Evolutionary conservation across 257 asterid genomes (phyloP).

Genomic region (Ophiorrhiza pumila): DNA sequence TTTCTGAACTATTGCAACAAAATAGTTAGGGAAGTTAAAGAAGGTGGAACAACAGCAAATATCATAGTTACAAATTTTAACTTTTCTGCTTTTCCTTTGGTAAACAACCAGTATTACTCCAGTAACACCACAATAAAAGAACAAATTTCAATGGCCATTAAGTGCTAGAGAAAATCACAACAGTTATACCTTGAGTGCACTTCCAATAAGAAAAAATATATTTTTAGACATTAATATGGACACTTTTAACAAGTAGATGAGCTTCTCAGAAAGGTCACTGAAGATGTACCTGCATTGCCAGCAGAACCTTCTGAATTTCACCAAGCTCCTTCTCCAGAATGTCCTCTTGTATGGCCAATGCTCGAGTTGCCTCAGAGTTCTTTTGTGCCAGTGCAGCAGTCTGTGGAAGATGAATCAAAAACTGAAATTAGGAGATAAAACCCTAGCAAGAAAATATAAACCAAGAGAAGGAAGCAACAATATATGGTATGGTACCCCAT

Average conservation of each 20-base stretch:
- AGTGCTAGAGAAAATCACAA: not conserved
- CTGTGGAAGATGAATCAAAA: conserved; percentile 29
- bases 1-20: not conserved
- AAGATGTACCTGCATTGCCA: conserved; percentile 84
- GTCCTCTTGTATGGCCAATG: conserved; percentile 74
- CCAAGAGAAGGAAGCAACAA: conserved; percentile 6
- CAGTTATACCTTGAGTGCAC: not conserved
- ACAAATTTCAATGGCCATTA: not conserved
- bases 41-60: not conserved
- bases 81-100: not conserved
- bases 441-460: not conserved
- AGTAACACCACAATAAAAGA: not conserved
- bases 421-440: conserved; percentile 6
- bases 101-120: not conserved
- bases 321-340: conserved; percentile 69
- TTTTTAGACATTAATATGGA: not conserved
- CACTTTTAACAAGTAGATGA: not conserved
- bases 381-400: conserved; percentile 75
- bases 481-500: not conserved
- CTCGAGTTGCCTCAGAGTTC: conserved; percentile 78
- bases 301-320: conserved; percentile 74
- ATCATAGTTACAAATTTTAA: not conserved
- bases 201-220: not conserved
- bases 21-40: not conserved
- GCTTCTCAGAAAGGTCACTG: not conserved